Conservation (phyloP, 805 yeast species). For the Kuraishia hungarica region DNA sequence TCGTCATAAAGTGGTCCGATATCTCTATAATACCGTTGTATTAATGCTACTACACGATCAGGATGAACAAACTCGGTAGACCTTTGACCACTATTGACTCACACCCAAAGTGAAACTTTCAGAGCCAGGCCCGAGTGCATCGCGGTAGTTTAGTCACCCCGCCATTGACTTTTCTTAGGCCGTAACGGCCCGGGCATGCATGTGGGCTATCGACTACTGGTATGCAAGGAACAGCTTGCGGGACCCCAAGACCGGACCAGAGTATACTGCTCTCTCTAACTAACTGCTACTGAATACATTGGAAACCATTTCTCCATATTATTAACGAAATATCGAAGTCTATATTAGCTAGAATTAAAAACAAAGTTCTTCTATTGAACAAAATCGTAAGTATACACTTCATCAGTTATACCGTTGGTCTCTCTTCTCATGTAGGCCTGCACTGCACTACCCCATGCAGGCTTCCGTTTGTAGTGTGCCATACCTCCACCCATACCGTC, state of each 20-base stretch:
- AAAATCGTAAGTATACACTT: not conserved
- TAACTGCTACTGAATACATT: no score
- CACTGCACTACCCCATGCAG: conserved; percentile 66
- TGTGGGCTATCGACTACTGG: not conserved
- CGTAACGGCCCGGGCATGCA: not conserved
- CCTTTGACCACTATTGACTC: not conserved
- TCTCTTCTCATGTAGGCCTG: conserved; percentile 29
- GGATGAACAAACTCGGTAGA: no score
- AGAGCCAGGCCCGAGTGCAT: not conserved
- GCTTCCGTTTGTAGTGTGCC: conserved; percentile 52
- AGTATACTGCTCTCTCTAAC: no score
- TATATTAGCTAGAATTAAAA: not conserved
- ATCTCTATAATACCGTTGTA: no score
- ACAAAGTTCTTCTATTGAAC: not conserved
- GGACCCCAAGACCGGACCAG: no score
- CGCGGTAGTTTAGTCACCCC: not conserved
- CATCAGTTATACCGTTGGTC: conserved; percentile 19
- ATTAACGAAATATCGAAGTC: not conserved
- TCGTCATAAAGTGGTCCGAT: no score
- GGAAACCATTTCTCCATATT: not conserved
- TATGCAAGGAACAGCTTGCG: not conserved
- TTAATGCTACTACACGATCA: no score
- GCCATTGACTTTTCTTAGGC: not conserved
- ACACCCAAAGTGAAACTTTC: not conserved
- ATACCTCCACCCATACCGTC: conserved; percentile 52